A percentile compares a stretch with the other conserved stretches of the same genome.
Conservation (phyloP, 768 basidiomycete genomes). For the Boletellus sp. region DNA sequence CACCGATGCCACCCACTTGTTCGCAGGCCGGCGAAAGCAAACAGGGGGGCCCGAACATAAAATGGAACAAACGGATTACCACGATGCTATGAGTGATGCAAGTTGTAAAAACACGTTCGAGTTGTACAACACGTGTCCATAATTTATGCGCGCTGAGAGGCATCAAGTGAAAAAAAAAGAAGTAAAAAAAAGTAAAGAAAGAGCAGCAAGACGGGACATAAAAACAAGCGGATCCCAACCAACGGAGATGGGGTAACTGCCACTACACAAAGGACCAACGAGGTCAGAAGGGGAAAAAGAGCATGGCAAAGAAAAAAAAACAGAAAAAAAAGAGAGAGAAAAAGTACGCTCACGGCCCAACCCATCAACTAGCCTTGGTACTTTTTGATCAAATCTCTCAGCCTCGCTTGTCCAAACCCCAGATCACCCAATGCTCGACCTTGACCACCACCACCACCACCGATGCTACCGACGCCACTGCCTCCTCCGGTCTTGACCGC, state of each 20-base stretch:
- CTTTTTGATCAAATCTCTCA: constrained; percentile 78
- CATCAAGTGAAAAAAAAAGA: background rate
- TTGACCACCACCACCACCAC: background rate
- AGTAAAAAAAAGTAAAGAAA: background rate
- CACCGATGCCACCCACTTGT: too few relatives aligned
- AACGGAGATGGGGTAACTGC: background rate
- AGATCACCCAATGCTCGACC: constrained; percentile 41
- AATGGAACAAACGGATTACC: background rate
- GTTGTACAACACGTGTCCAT: constrained; percentile 9
- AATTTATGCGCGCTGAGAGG: background rate
- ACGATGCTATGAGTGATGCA: background rate
- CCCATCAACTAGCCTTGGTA: constrained; percentile 49
- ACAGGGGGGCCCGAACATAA: too few relatives aligned
- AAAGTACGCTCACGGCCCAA: background rate
- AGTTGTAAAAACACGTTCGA: background rate
- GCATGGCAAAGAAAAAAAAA: background rate
- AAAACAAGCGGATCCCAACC: background rate
- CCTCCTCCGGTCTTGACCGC: constrained; percentile 4
- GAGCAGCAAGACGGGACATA: background rate
- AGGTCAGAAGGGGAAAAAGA: too few relatives aligned
- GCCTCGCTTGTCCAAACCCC: constrained; percentile 72
- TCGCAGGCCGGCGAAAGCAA: too few relatives aligned
- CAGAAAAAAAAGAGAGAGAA: background rate
- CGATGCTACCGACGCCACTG: background rate
- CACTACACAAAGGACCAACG: background rate